Evolutionary conservation across 2,329 filamentous ascomycete genomes (phyloP).

Genomic region (Raffaelea deltoideospora): DNA sequence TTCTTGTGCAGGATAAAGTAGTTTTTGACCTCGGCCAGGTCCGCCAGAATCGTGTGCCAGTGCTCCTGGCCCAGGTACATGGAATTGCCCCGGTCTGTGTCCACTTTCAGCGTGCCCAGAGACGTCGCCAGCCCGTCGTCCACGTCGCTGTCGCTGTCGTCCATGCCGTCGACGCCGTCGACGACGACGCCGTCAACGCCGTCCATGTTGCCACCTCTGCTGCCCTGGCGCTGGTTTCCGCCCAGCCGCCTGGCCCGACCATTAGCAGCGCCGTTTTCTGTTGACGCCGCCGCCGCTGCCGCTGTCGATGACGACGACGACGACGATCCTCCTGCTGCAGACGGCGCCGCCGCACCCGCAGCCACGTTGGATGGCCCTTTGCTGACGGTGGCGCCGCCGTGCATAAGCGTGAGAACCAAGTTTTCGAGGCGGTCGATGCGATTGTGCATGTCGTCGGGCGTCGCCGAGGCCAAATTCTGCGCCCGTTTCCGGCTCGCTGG

Average conservation of each 20-base stretch:
- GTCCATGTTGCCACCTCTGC: constrained; percentile 2
- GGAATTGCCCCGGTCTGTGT: constrained; percentile 59
- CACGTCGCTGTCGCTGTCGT: constrained; percentile 51
- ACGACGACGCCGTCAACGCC: constrained; percentile 29
- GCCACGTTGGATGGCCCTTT: too few relatives aligned
- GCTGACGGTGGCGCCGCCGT: constrained; percentile 51
- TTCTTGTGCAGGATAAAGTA: constrained; percentile 81
- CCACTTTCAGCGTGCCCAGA: constrained; percentile 70
- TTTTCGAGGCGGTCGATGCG: constrained; percentile 91
- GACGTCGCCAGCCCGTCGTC: constrained; percentile 56
- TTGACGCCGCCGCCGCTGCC: constrained; percentile 18
- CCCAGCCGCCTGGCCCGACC: too few relatives aligned
- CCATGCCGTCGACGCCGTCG: constrained; percentile 21
- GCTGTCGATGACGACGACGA: too few relatives aligned
- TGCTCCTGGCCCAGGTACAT: constrained; percentile 73
- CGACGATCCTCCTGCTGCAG: too few relatives aligned
- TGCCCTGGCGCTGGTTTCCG: neutral
- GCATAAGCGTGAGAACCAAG: constrained; percentile 86
- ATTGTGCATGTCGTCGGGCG: constrained; percentile 94
- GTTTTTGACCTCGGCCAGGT: constrained; percentile 85
- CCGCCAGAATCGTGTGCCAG: constrained; percentile 65
- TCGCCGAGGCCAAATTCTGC: constrained; percentile 42
- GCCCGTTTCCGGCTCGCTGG: constrained; percentile 58
- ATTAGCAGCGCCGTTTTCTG: too few relatives aligned
- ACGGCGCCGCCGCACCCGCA: too few relatives aligned